Conservation (phyloP, 2,329 filamentous ascomycete genomes). For the Colletotrichum cuscutae region DNA sequence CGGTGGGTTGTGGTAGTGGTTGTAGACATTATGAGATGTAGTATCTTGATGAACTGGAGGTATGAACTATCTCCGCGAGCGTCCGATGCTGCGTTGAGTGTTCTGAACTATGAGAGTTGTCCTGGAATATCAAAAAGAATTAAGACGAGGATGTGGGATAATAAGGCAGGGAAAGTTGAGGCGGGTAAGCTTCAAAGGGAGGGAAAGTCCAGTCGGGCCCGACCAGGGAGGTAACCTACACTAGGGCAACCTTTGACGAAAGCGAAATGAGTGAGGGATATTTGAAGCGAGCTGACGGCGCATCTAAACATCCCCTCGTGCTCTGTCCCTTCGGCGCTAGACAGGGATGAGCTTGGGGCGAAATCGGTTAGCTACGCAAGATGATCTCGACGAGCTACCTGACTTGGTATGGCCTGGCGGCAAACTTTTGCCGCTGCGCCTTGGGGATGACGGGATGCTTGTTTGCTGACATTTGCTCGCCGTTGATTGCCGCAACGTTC, state of each 20-base stretch:
- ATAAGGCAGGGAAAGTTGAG: constrained; percentile 22
- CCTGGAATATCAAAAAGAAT: neutral
- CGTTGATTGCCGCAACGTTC: neutral
- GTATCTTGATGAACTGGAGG: rapidly evolving
- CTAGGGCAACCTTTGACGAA: constrained; percentile 17
- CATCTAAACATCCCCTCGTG: neutral
- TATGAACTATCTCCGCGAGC: neutral
- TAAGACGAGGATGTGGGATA: neutral
- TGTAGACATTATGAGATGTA: neutral
- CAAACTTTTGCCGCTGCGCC: neutral
- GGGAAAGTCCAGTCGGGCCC: constrained; percentile 20
- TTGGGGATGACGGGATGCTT: neutral
- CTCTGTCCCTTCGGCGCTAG: neutral
- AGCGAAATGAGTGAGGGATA: constrained; percentile 4
- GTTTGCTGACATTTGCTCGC: neutral
- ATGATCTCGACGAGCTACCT: neutral
- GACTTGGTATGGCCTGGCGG: constrained; percentile 1
- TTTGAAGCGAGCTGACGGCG: constrained; percentile 17
- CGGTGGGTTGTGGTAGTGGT: neutral
- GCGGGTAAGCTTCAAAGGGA: neutral
- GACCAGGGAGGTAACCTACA: rapidly evolving
- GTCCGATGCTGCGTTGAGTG: neutral
- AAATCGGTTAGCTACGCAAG: neutral
- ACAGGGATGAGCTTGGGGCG: neutral
- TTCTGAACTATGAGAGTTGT: neutral